A percentile compares a stretch with the other conserved stretches of the same genome.
Evolutionary conservation across 805 yeast species (phyloP).

Genomic region (Saturnispora zaruensis): DNA sequence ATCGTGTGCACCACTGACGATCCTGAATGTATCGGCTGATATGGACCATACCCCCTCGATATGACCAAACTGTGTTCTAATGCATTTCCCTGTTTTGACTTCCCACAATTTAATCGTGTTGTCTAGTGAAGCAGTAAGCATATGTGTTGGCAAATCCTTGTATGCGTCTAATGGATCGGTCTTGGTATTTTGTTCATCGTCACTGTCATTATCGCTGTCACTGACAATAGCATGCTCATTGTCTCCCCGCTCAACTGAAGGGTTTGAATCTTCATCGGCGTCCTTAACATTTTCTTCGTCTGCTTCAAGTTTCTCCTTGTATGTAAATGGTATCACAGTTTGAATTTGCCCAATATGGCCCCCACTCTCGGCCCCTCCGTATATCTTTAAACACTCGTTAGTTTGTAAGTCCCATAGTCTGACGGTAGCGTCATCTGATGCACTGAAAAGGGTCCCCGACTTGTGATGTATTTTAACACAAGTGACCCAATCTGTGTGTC

Average conservation of each 20-base stretch:
- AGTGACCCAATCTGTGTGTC: slow-evolving; percentile 90
- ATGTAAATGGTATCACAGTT: slow-evolving; percentile 76
- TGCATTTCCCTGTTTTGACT: slow-evolving; percentile 74
- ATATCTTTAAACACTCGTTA: slow-evolving; percentile 69
- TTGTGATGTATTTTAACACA: slow-evolving; percentile 78
- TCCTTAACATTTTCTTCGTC: slow-evolving; percentile 22
- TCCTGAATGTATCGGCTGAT: slow-evolving; percentile 90
- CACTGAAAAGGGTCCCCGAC: slow-evolving; percentile 72
- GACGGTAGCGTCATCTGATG: slow-evolving; percentile 86
- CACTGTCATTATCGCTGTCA: slow-evolving; percentile 9
- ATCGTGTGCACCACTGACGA: slow-evolving; percentile 93
- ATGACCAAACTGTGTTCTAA: slow-evolving; percentile 94
- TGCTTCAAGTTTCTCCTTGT: slow-evolving; percentile 47
- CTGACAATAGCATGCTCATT: slow-evolving; percentile 10
- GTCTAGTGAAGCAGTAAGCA: slow-evolving; percentile 81
- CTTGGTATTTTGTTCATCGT: slow-evolving; percentile 17
- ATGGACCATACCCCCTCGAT: slow-evolving; percentile 98
- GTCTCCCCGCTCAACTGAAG: slow-evolving; percentile 37
- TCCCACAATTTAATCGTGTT: slow-evolving; percentile 94
- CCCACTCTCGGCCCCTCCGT: slow-evolving; percentile 61
- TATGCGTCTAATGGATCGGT: slow-evolving; percentile 17
- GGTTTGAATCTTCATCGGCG: background rate
- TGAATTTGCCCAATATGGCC: slow-evolving; percentile 96
- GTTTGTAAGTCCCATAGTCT: slow-evolving; percentile 90
- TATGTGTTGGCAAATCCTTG: slow-evolving; percentile 62